phyloP scores from a whole-genome alignment of 1,139 yeast species.

The Hyphopichia khmerensis region DNA sequence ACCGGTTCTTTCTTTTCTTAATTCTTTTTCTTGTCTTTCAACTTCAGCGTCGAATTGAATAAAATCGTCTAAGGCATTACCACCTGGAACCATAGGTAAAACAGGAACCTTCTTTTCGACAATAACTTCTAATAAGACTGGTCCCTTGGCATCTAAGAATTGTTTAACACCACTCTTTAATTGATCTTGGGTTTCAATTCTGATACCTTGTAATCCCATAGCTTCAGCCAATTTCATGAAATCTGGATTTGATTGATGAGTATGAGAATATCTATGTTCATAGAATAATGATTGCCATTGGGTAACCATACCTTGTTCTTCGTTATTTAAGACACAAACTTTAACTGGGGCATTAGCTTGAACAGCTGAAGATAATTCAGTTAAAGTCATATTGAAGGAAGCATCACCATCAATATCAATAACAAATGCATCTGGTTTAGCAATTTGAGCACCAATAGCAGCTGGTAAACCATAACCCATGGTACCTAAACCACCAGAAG shows the following conservation, averaged over 20 bases:
- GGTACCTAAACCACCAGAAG: slow-evolving; percentile 98
- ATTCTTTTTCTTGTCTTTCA: slow-evolving; percentile 69
- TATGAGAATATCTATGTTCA: slow-evolving; percentile 94
- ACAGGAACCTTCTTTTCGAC: slow-evolving; percentile 98
- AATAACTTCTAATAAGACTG: slow-evolving; percentile 84
- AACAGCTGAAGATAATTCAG: slow-evolving; percentile 89
- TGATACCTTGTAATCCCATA: slow-evolving; percentile 86
- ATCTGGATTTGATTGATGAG: slow-evolving; percentile 93
- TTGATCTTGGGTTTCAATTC: slow-evolving; percentile 68
- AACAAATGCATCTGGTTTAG: slow-evolving; percentile 90
- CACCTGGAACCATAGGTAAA: slow-evolving; percentile 97
- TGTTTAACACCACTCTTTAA: slow-evolving; percentile 58
- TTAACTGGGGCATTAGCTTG: slow-evolving; percentile 92
- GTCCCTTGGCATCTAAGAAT: slow-evolving; percentile 76
- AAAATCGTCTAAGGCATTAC: slow-evolving; percentile 91
- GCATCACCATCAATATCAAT: slow-evolving; percentile 99
- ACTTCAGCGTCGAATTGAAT: slow-evolving; percentile 79
- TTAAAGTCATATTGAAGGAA: slow-evolving; percentile 94
- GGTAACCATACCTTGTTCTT: slow-evolving; percentile 99
- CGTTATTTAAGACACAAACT: slow-evolving; percentile 85
- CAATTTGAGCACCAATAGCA: slow-evolving; percentile 97
- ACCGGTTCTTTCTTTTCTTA: slow-evolving; percentile 59
- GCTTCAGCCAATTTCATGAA: slow-evolving; percentile 91
- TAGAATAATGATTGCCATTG: slow-evolving; percentile 98
- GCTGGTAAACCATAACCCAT: slow-evolving; percentile 98